A percentile compares a stretch with the other conserved stretches of the same genome.
These are phyloP conservation scores for Uromyces viciae-fabae DNA, from an alignment of 1,284 basidiomycete species.

Conservation along the genomic window DNA sequence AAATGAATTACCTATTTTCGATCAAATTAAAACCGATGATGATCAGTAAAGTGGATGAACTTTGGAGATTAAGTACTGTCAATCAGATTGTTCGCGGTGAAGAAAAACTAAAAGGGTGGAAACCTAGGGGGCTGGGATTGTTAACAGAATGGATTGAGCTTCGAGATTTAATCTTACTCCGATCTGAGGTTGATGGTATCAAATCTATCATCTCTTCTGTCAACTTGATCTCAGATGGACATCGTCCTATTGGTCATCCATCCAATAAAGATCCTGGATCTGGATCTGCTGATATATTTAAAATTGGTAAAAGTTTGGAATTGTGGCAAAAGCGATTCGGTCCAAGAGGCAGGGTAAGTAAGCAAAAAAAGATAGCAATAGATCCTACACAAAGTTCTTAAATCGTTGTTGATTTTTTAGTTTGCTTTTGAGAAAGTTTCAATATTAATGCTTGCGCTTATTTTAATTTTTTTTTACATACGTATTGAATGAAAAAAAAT, in stretches of 20 bases:
- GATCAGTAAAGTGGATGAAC: slow-evolving; percentile 77
- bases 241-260: neutral
- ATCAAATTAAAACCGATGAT: slow-evolving; percentile 76
- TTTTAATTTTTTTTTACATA: neutral
- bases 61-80: slow-evolving; percentile 91
- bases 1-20: slow-evolving; percentile 74
- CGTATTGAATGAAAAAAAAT: neutral
- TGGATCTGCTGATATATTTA: slow-evolving; percentile 61
- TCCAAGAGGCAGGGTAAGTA: slow-evolving; percentile 65
- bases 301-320: slow-evolving; percentile 64
- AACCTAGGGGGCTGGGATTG: slow-evolving; percentile 76
- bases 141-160: slow-evolving; percentile 77
- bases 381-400: slow-evolving; percentile 61
- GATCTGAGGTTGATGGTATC: slow-evolving; percentile 84
- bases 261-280: slow-evolving; percentile 52
- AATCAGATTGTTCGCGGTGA: slow-evolving; percentile 90
- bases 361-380: neutral
- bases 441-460: too few relatives aligned
- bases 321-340: slow-evolving; percentile 81
- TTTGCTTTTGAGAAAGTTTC: too few relatives aligned
- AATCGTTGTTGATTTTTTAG: neutral
- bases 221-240: neutral
- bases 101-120: slow-evolving; percentile 76
- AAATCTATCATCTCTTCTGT: slow-evolving; percentile 66
- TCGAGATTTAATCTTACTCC: slow-evolving; percentile 66